Base-by-base conservation (phyloP, 371 early-diverging fungal genomes). In the Actinomortierella ambigua region DNA sequence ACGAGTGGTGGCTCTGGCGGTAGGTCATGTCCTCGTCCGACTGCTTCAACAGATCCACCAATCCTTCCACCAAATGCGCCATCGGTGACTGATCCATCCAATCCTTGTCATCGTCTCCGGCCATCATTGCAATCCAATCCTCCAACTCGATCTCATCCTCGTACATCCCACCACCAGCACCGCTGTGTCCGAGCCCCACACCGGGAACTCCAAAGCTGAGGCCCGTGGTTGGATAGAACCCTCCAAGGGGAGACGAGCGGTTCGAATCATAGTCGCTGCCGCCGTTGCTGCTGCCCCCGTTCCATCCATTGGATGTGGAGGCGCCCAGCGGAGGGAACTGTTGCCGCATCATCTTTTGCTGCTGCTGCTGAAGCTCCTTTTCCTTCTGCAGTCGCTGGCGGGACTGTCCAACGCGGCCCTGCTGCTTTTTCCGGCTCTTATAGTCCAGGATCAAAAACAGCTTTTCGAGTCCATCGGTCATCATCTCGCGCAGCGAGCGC, bases 61-160 rank as follows among this genome's bases (percentile, higher is more conserved):
- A 59, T 1, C 66, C 62, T 4, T 71, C 73, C 17, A 71, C 73
- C 48, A 71, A 23, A 8, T 57, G 66, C 8, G 66, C 60, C 73
- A 71, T 71, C 41, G 73, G 66, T 40, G 73, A 63, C 60, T 71
- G 73, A 54, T 71, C 73, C 59, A 71, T 59, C 73, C 73, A 71
- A 53, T 71, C 73, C 63, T 66, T 71, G 28, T 66, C 73, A 23
- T n/a, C n/a, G n/a, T n/a, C n/a, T n/a, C n/a, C n/a, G n/a, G n/a
- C n/a, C n/a, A n/a, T n/a, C n/a, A n/a, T n/a, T n/a, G n/a, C n/a
- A n/a, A n/a, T n/a, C n/a, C n/a, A n/a, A n/a, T n/a, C n/a, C n/a
- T n/a, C n/a, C n/a, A 66, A 71, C 59, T 71, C 73, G 15, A 71
- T 39, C 39, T 26, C 63, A 29, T 70, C 60, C 65, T 65, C 65